Evolutionary conservation across 2,329 filamentous ascomycete genomes (phyloP), one percentile per base, ranked within the genome.

Genomic region (Fusarium sororula): DNA sequence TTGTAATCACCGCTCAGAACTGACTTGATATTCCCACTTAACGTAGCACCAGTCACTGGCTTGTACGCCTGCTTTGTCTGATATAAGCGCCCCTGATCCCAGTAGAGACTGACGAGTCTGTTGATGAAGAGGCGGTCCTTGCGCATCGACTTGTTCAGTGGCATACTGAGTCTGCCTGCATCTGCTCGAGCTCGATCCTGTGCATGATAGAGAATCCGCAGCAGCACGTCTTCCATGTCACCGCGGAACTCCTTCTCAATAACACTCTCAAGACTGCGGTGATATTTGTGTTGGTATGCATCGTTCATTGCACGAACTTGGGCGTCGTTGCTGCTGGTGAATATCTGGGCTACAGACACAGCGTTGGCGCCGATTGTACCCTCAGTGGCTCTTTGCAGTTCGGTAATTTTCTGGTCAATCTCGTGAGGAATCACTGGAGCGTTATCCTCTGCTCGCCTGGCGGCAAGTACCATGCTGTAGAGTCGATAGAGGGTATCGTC

Each of bases 61-160:
- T 89, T 87, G 80, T 91, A 84, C 78, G 90, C 83, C 83, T 88
- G 93, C 85, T 91, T 81, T 1, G 79, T 77, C 13, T 74, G 75
- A 6, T 77, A 66, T 11, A 82, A 50, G 1, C 81, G 71, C 9
- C 51, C 60, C 7, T 72, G 75, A n/a, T 82, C 77, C 81, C 80
- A 81, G 59, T 82, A 82, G 3, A 82, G 63, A 39, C 72, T 77
- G 5, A 80, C 73, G 7, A 81, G 53, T 10, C 80, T 77, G 50
- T 82, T 79, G 65, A 81, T 81, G 28, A 82, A 80, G 3, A 80
- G 69, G 2, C 70, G 63, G 24, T 81, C 77, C 59, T 82, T 81
- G n/a, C 77, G 75, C 10, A 75, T 30, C 6, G 74, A 75, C 63
- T 72, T 78, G n/a, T 67, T 64, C n/a, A 83, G 53, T 22, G 79